Base-by-base conservation (phyloP, 345 rosid genomes). In the Eucalyptus tenuipes region DNA sequence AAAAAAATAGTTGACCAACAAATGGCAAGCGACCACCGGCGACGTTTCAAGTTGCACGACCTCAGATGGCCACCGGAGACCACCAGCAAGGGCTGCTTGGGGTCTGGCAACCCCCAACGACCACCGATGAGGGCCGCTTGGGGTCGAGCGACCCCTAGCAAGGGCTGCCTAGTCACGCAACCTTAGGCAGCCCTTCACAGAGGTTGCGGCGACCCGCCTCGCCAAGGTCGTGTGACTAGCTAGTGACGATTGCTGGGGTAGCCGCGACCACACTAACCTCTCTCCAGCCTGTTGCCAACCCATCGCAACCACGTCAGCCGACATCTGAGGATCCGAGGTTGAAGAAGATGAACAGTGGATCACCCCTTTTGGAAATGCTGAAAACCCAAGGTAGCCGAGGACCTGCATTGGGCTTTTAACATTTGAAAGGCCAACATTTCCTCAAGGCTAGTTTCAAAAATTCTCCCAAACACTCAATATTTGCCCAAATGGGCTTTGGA, bases 221-320 rank as follows among this genome's bases (percentile, higher is more conserved):
- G 5, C 57, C 57, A 52, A 52, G 57, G 57, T 52, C 2, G 2
- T 52, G 57, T 52, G 57, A 52, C 1, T 52, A 0, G 10, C 57
- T 0, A 52, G 0, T 0, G 0, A 18, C 2, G 0, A 4, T 52
- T 52, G 24, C 4, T 0, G 10, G 4, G 57, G 57, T 52, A 0
- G 57, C 8, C 2, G 0, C 1, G 4, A 18, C 57, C 24, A 52
- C 24, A 4, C 10, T 52, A 52, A 52, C 10, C 57, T 52, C 24
- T 52, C 24, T 52, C 57, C 4, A 52, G 10, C 57, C 2, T 2
- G 0, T 18, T 4, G 0, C 1, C 24, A 0, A 52, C 57, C 57
- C 57, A 52, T 52, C 0, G 4, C 57, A 52, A 52, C 10, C 57
- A 52, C 2, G 4, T 0, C 0, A 0, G 24, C 24, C 10, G 1